Percentiles rank a stretch among this genome's conserved stretches.
phyloP scores from a whole-genome alignment of 495 filamentous ascomycete genomes.

The Pseudoneurospora amorphoporcata region DNA sequence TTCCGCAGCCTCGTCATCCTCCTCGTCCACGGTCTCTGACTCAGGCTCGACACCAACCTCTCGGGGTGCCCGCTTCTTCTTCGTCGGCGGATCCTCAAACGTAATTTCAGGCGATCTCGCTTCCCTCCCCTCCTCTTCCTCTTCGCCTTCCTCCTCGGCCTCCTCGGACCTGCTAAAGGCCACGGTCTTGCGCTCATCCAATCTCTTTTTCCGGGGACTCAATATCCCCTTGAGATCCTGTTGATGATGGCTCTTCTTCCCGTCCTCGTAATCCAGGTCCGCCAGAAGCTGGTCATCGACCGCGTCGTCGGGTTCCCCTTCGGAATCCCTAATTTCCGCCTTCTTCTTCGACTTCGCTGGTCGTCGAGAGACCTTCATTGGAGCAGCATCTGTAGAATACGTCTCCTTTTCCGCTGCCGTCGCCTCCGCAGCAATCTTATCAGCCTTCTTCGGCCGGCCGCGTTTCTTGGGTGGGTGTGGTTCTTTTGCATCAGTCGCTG shows the following conservation, averaged over 20 bases:
- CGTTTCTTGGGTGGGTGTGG: slow-evolving; percentile 5
- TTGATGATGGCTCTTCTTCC: slow-evolving; percentile 1
- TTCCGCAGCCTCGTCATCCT: slow-evolving; percentile 12
- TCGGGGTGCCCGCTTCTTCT: slow-evolving; percentile 2
- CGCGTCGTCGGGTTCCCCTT: neutral
- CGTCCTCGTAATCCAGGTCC: neutral
- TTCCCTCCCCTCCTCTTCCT: slow-evolving; percentile 22
- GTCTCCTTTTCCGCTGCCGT: neutral
- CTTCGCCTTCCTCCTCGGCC: slow-evolving; percentile 13
- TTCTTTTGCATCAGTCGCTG: neutral
- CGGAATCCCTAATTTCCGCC: neutral
- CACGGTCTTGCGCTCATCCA: slow-evolving; percentile 25
- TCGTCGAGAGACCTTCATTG: slow-evolving; percentile 1
- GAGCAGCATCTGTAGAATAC: neutral
- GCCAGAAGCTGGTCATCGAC: neutral
- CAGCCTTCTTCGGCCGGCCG: slow-evolving; percentile 12
- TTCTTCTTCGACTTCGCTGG: neutral
- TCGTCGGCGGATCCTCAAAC: slow-evolving; percentile 1
- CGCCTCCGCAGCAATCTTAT: neutral
- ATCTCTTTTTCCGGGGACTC: slow-evolving; percentile 24
- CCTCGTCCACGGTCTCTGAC: slow-evolving; percentile 3
- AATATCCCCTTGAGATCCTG: slow-evolving; percentile 29
- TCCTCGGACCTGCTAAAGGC: slow-evolving; percentile 22
- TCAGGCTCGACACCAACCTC: slow-evolving; percentile 3
- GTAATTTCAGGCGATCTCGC: slow-evolving; percentile 2